Evolutionary conservation across 176 grass and related monocot genomes (phyloP).

Genomic region (Rhynchospora pubera): DNA sequence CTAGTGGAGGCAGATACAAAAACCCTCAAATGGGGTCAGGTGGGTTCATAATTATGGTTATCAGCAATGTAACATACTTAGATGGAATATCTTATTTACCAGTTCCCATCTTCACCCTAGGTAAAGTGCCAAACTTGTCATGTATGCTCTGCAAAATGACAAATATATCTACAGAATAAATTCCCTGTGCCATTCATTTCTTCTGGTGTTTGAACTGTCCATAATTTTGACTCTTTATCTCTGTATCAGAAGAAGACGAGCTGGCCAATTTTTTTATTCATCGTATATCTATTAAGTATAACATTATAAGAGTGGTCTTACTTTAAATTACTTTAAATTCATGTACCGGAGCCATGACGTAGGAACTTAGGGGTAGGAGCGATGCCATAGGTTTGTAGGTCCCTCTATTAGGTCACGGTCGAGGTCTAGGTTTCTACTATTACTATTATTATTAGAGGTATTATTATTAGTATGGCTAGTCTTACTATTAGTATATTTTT

Average conservation of each 20-base stretch:
- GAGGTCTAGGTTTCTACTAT: too few species aligned
- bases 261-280: not conserved
- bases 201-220: not conserved
- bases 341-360: too few species aligned
- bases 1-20: conserved; percentile 61
- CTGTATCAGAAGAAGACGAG: not conserved
- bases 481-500: too few species aligned
- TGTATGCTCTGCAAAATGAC: not conserved
- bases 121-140: not conserved
- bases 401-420: too few species aligned
- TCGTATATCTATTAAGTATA: not conserved
- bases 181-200: not conserved
- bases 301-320: not conserved
- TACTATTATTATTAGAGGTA: too few species aligned
- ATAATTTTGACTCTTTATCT: not conserved
- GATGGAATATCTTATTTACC: too few species aligned
- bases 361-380: too few species aligned
- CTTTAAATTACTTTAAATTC: too few species aligned
- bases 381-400: too few species aligned
- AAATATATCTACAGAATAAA: not conserved
- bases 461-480: too few species aligned
- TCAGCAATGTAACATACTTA: too few species aligned
- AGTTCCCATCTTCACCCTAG: not conserved
- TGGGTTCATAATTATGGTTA: conserved; percentile 27
- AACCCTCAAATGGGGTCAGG: conserved; percentile 74